Evolutionary conservation across 2,329 filamentous ascomycete genomes (phyloP), one percentile per base, ranked within the genome.

Genomic region (Neurospora sp.): DNA sequence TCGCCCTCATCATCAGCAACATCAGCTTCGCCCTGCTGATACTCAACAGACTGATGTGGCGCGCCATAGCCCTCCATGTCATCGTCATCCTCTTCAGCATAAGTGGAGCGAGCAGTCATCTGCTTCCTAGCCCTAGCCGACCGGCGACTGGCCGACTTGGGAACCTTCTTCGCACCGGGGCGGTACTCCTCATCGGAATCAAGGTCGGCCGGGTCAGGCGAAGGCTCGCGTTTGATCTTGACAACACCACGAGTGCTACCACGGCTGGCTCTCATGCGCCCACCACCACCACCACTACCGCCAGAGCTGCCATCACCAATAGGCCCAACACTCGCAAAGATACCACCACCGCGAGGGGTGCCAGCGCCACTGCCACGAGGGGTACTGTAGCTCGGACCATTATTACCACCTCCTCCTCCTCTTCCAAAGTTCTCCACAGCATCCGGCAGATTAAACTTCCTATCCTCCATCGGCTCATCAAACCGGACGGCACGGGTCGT

Each of bases 381-480:
- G 28, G 52, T 62, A 52, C 43, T n/a, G 10, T 33, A 9, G 19
- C 19, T 40, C 39, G 13, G 13, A 40, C 39, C n/a, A n/a, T 43
- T n/a, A 15, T 40, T 40, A n/a, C 43, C 52, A 0, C 52, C 52
- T 1, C 52, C 52, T 9, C 52, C 67, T 36, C 28, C 28, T 33
- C 28, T 17, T 5, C 17, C n/a, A 15, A 43, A 42, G n/a, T 66
- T 42, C 38, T 73, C 71, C 28, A 68, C 70, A 11, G 75, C 73
- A 62, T 78, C 77, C 0, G 76, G 75, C 0, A 81, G 72, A 66
- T 76, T 80, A 62, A 78, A 76, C 58, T 75, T 75, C 1, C 75
- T 75, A 66, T 82, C 79, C 0, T 78, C 76, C 13, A 78, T 67
- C 2, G 72, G 74, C 70, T 82, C 81, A 4, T 73, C 72, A 67